phyloP scores from a whole-genome alignment of 2,329 filamentous ascomycete genomes.

The Arthrinium phaeospermum region DNA sequence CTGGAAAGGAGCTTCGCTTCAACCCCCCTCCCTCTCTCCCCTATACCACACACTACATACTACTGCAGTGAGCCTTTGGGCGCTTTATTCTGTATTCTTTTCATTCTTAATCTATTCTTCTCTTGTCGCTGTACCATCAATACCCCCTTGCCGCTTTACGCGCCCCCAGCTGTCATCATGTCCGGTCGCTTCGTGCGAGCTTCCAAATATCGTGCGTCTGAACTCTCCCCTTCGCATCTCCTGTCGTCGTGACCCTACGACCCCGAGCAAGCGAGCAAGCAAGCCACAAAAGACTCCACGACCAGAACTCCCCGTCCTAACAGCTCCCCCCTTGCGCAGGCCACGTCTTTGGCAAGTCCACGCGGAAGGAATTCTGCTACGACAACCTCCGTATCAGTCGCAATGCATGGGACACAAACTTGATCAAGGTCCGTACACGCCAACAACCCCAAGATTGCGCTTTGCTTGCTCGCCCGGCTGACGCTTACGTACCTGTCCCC shows the following conservation, averaged over 20 bases:
- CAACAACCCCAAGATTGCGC: background rate
- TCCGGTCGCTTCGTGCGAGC: conserved; percentile 70
- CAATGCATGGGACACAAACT: conserved; percentile 99
- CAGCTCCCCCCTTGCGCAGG: conserved; percentile 58
- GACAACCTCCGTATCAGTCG: conserved; percentile 96
- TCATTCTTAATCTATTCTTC: conserved; percentile 19
- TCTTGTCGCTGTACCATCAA: conserved; percentile 20
- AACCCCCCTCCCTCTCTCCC: conserved; percentile 11
- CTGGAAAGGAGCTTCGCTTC: conserved; percentile 20
- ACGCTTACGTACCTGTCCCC: conserved; percentile 28
- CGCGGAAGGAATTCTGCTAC: conserved; percentile 97
- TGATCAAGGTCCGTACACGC: conserved; percentile 76
- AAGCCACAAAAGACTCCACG: conserved; percentile 33
- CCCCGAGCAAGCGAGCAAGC: conserved; percentile 27
- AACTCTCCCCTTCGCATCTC: conserved; percentile 27
- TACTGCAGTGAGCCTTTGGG: conserved; percentile 9
- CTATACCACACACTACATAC: background rate
- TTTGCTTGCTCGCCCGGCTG: conserved; percentile 28
- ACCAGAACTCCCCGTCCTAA: conserved; percentile 35
- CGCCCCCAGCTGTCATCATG: conserved; percentile 46
- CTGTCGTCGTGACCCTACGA: conserved; percentile 20
- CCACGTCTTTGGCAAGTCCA: conserved; percentile 96
- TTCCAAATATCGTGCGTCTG: conserved; percentile 69
- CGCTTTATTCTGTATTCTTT: conserved; percentile 18
- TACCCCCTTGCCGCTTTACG: conserved; percentile 14